These are phyloP conservation scores for Alternaria arbusti DNA, from an alignment of 2,329 filamentous ascomycete genomes.

Conservation along the genomic window DNA sequence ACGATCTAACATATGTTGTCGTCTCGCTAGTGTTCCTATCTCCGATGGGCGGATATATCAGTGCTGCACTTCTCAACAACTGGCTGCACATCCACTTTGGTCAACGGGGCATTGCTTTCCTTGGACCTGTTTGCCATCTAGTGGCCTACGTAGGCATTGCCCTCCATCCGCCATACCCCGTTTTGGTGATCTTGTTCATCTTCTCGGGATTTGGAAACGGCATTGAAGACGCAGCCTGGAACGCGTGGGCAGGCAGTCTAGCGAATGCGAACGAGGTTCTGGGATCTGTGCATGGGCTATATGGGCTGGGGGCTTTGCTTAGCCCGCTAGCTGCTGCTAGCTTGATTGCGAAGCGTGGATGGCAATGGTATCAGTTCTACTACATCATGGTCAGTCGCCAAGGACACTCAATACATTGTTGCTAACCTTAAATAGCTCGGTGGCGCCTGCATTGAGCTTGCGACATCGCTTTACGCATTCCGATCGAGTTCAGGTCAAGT, in stretches of 20 bases:
- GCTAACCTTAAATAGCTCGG: slow-evolving; percentile 35
- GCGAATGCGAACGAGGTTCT: slow-evolving; percentile 73
- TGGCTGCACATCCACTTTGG: slow-evolving; percentile 67
- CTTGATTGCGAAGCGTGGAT: slow-evolving; percentile 65
- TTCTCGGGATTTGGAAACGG: slow-evolving; percentile 75
- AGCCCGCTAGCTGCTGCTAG: slow-evolving; percentile 72
- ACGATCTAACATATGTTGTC: slow-evolving; percentile 64
- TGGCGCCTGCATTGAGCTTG: slow-evolving; percentile 62
- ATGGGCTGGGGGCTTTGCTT: slow-evolving; percentile 72
- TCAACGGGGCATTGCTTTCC: slow-evolving; percentile 72
- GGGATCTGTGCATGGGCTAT: slow-evolving; percentile 72
- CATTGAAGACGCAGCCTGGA: slow-evolving; percentile 65
- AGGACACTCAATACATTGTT: background rate
- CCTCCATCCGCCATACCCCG: slow-evolving; percentile 70
- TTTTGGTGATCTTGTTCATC: slow-evolving; percentile 66
- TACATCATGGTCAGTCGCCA: slow-evolving; percentile 63
- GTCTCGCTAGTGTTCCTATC: slow-evolving; percentile 70
- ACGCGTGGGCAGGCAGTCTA: slow-evolving; percentile 71
- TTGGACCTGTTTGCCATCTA: slow-evolving; percentile 67
- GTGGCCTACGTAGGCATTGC: slow-evolving; percentile 68
- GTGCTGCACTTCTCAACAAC: slow-evolving; percentile 68
- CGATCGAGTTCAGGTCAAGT: slow-evolving; percentile 64
- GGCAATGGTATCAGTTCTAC: slow-evolving; percentile 75
- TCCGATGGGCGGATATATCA: slow-evolving; percentile 67
- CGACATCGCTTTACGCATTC: slow-evolving; percentile 61